Percentiles rank a stretch among this genome's conserved stretches.
Conservation (phyloP, 2,329 filamentous ascomycete genomes). For the Phialophora expanda region DNA sequence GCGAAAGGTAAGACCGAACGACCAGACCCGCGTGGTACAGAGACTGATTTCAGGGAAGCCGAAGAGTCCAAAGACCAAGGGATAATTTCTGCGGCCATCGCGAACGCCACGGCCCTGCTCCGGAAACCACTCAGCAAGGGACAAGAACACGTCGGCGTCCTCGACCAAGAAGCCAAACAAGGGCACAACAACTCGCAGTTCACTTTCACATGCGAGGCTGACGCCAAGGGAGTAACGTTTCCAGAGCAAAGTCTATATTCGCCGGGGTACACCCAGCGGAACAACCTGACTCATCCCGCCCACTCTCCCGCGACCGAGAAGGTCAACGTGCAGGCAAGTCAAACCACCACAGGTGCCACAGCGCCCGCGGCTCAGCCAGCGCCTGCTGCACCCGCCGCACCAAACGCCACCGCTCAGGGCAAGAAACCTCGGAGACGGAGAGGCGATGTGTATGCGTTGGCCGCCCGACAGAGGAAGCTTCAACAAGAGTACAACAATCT, state of each 20-base stretch:
- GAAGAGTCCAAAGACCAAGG: slow-evolving; percentile 64
- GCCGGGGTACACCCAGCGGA: slow-evolving; percentile 38
- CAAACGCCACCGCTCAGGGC: slow-evolving; percentile 54
- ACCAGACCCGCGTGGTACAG: background rate
- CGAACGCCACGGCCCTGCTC: slow-evolving; percentile 76
- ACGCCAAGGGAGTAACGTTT: slow-evolving; percentile 79
- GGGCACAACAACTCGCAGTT: slow-evolving; percentile 83
- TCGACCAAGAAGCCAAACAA: slow-evolving; percentile 72
- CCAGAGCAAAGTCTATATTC: slow-evolving; percentile 62
- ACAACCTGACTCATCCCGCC: slow-evolving; percentile 35
- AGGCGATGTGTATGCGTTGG: slow-evolving; percentile 72
- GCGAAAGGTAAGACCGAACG: slow-evolving; percentile 34
- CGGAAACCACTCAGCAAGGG: slow-evolving; percentile 61
- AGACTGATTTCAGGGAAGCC: slow-evolving; percentile 45
- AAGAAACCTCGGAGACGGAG: slow-evolving; percentile 71
- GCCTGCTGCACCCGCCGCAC: slow-evolving; percentile 38
- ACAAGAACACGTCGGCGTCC: slow-evolving; percentile 77
- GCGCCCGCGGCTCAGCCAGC: slow-evolving; percentile 47
- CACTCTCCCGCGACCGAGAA: slow-evolving; percentile 45
- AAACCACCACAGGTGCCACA: slow-evolving; percentile 59
- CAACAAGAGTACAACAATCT: slow-evolving; percentile 78
- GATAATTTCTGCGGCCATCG: slow-evolving; percentile 91
- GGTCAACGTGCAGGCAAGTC: slow-evolving; percentile 59
- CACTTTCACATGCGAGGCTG: slow-evolving; percentile 93
- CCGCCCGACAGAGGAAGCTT: slow-evolving; percentile 77